Evolutionary conservation across 257 asterid genomes (phyloP), one percentile per base, ranked within the genome.

Genomic region (Knoxia roxburghii): DNA sequence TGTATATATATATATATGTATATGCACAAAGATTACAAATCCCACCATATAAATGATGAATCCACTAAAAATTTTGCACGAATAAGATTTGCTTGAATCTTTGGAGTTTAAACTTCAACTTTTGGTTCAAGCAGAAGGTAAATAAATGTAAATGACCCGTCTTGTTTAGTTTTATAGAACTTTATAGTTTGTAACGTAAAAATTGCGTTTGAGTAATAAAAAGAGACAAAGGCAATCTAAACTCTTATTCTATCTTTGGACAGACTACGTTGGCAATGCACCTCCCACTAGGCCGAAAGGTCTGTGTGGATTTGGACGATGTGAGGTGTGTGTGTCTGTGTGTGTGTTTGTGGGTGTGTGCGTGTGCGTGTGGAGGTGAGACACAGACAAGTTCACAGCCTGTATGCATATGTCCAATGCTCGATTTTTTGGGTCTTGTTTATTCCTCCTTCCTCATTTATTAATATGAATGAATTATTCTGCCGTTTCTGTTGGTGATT

Each of bases 271-370:
- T 35, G 9, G 27, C 13, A 8, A 59, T n/a, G 43, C 43, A 26
- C 18, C 49, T 32, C 27, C 48, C 49, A 15, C 67, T 61, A 61
- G 52, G 35, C 21, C 33, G 27, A 23, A 37, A 21, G 9, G 43
- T 14, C 66, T 61, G n/a, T 61, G n/a, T 61, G 66, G 56, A 64
- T 64, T 29, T 64, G 68, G 41, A 64, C 57, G 23, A 32, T 10
- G 57, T 64, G 58, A 29, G 23, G n/a, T 10, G 57, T 64, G 58
- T 17, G 26, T 48, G 32, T 32, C 23, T 64, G 59, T 18, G 39
- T 26, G 26, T 55, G 11, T 41, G 11, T 12, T 21, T 18, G 17
- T 33, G 43, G n/a, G 14, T 30, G 14, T 30, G 63, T 30, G 48
- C 1, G 14, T 17, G 63, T 18, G 48, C 1, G 41, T 57, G 45